Percentiles rank a stretch among this genome's conserved stretches.
These are phyloP conservation scores for Gossypium australe DNA, from an alignment of 345 rosid genomes.

Conservation along the genomic window DNA sequence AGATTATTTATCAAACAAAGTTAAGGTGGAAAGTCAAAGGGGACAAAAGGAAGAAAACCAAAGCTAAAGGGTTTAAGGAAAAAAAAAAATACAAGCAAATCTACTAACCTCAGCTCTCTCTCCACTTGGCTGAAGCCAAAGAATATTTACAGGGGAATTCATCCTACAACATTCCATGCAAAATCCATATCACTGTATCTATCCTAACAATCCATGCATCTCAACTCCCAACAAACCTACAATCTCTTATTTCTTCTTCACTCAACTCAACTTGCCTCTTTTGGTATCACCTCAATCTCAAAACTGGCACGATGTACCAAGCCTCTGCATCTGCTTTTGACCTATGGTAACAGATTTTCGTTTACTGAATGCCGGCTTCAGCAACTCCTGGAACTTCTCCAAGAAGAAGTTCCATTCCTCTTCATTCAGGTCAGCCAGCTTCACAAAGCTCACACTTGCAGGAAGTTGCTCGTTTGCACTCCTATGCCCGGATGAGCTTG, in stretches of 20 bases:
- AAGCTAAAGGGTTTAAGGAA: background rate
- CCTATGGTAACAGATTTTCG: constrained; percentile 63
- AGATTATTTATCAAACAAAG: constrained; percentile 61
- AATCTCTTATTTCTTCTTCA: constrained; percentile 16
- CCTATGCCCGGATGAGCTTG: constrained; percentile 70
- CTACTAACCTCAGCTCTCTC: constrained; percentile 19
- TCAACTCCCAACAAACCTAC: constrained; percentile 22
- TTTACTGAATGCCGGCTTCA: constrained; percentile 58
- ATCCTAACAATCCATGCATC: constrained; percentile 19
- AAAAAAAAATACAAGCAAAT: constrained; percentile 27
- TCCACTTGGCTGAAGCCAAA: constrained; percentile 27
- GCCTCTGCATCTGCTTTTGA: constrained; percentile 87
- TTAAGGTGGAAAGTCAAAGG: constrained; percentile 8
- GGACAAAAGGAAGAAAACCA: background rate
- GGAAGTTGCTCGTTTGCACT: constrained; percentile 91
- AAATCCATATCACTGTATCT: constrained; percentile 25
- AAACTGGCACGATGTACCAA: constrained; percentile 99
- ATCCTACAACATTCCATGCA: constrained; percentile 17
- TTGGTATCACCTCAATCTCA: constrained; percentile 31
- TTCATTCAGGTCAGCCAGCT: constrained; percentile 75
- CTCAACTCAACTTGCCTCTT: constrained; percentile 6
- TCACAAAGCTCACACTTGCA: constrained; percentile 66
- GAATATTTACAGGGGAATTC: constrained; percentile 38
- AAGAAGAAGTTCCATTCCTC: constrained; percentile 72
- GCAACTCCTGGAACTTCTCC: constrained; percentile 69